Evolutionary conservation across 176 grass and related monocot species (phyloP).

Genomic region (Paspalum vaginatum): DNA sequence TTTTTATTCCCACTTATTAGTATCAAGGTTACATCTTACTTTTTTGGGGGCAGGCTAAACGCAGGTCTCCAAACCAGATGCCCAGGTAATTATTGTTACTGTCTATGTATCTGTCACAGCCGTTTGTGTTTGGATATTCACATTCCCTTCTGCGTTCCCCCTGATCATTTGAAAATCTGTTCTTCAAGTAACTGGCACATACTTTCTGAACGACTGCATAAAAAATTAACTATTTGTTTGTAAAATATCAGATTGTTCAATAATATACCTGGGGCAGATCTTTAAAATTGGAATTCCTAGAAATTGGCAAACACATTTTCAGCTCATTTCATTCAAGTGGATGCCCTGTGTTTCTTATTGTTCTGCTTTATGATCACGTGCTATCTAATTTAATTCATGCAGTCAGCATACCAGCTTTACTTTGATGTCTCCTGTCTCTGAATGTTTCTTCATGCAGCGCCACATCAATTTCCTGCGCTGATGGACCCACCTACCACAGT

Average conservation of each 20-base stretch:
- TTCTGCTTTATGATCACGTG: neutral
- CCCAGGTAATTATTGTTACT: slow-evolving; percentile 65
- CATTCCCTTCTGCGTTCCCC: neutral
- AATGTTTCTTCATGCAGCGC: slow-evolving; percentile 37
- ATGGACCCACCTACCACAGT: slow-evolving; percentile 59
- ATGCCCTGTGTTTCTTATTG: neutral
- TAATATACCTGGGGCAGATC: neutral
- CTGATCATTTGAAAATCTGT: neutral
- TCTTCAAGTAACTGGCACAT: neutral
- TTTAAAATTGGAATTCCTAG: neutral
- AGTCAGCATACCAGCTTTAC: neutral
- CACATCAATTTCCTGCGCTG: slow-evolving; percentile 63
- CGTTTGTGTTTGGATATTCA: neutral
- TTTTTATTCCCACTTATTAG: slow-evolving; percentile 1
- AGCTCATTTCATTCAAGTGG: too few relatives aligned
- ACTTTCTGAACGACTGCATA: neutral
- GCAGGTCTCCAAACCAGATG: slow-evolving; percentile 71
- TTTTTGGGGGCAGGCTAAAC: slow-evolving; percentile 51
- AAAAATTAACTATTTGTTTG: too few relatives aligned
- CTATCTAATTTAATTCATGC: neutral
- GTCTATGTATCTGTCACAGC: neutral
- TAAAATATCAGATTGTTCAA: neutral
- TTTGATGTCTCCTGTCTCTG: neutral
- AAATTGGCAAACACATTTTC: neutral
- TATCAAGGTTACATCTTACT: slow-evolving; percentile 9